A percentile compares a stretch with the other conserved stretches of the same genome.
These are phyloP conservation scores for Ogataea sp. DNA, from an alignment of 805 yeast genomes.

Conservation along the genomic window DNA sequence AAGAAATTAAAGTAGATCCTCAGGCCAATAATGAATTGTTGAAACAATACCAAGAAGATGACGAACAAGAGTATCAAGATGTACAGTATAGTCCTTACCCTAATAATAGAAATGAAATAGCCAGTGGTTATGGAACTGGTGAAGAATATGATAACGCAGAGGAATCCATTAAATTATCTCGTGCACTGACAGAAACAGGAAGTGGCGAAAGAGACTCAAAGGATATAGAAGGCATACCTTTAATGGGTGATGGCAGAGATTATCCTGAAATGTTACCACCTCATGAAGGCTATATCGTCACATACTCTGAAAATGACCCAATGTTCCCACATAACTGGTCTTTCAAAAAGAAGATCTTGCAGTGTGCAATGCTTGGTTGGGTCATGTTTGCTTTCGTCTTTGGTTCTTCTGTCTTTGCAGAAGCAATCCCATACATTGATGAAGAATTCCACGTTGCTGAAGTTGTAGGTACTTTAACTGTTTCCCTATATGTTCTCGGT, in stretches of 20 bases:
- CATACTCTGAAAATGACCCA: slow-evolving; percentile 72
- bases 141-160: slow-evolving; percentile 4
- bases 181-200: slow-evolving; percentile 32
- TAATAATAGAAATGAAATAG: not conserved
- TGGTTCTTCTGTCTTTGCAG: slow-evolving; percentile 80
- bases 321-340: slow-evolving; percentile 77
- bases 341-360: slow-evolving; percentile 31
- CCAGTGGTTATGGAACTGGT: not conserved
- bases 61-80: not conserved
- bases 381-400: slow-evolving; percentile 47
- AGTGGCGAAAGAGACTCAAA: slow-evolving; percentile 24
- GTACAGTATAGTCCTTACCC: no score
- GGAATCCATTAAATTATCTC: slow-evolving; percentile 23
- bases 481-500: slow-evolving; percentile 82
- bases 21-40: no score
- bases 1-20: no score
- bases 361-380: slow-evolving; percentile 39
- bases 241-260: slow-evolving; percentile 61
- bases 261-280: slow-evolving; percentile 58
- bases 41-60: no score
- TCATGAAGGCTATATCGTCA: slow-evolving; percentile 50
- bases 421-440: slow-evolving; percentile 43
- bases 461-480: slow-evolving; percentile 67
- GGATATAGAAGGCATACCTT: no score
- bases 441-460: slow-evolving; percentile 49